Conservation (phyloP, 2,329 filamentous ascomycete species). For the Fusarium temperatum region DNA sequence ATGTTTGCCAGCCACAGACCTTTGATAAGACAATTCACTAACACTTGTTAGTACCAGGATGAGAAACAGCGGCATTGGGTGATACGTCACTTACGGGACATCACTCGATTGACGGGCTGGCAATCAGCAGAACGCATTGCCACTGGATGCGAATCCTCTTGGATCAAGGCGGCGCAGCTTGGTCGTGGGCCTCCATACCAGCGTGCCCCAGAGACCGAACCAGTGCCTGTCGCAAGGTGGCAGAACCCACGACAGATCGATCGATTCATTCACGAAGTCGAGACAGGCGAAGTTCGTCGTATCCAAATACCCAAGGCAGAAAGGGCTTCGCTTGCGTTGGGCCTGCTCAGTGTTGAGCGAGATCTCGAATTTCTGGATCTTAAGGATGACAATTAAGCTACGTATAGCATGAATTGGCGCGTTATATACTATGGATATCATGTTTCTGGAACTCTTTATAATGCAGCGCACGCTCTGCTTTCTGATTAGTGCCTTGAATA, state of each 20-base stretch:
- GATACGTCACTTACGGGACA: conserved; percentile 76
- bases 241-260: conserved; percentile 61
- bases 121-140: conserved; percentile 84
- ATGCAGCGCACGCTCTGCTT: background rate
- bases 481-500: background rate
- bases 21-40: conserved; percentile 9
- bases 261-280: conserved; percentile 59
- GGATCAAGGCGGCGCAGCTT: conserved; percentile 77
- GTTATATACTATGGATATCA: background rate
- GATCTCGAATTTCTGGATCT: conserved; percentile 74
- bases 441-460: background rate
- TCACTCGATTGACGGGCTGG: conserved; percentile 86
- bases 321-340: conserved; percentile 78
- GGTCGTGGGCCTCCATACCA: conserved; percentile 81
- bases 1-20: conserved; percentile 29
- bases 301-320: conserved; percentile 71
- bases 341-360: conserved; percentile 79
- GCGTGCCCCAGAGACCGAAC: conserved; percentile 52
- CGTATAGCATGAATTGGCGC: background rate
- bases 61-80: conserved; percentile 79
- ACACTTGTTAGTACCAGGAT: conserved; percentile 69
- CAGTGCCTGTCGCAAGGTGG: conserved; percentile 54
- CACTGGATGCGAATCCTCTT: conserved; percentile 83
- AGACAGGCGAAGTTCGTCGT: conserved; percentile 51
- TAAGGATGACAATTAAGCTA: conserved; percentile 48